phyloP scores from a whole-genome alignment of 2,329 filamentous ascomycete species.

The Aspergillus ochraceus region DNA sequence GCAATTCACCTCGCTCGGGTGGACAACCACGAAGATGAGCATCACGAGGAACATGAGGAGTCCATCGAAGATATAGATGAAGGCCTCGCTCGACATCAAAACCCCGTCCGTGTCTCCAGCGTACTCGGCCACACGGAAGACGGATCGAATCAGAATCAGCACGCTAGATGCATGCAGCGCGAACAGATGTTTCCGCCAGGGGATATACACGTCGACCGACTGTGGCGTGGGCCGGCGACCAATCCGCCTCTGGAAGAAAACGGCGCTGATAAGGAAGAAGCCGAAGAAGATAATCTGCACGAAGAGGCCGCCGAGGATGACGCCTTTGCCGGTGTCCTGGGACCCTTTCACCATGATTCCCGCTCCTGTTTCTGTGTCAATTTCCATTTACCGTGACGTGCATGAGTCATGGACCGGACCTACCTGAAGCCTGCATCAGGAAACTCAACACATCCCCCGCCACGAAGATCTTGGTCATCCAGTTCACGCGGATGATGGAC shows the following conservation, averaged over 20 bases:
- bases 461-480: slow-evolving; percentile 32
- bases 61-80: slow-evolving; percentile 33
- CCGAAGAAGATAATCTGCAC: slow-evolving; percentile 34
- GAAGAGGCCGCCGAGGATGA: slow-evolving; percentile 30
- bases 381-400: neutral
- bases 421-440: slow-evolving; percentile 31
- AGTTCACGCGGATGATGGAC: slow-evolving; percentile 22
- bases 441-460: slow-evolving; percentile 31
- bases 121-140: slow-evolving; percentile 32
- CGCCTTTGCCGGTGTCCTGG: slow-evolving; percentile 20
- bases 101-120: slow-evolving; percentile 26
- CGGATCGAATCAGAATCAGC: slow-evolving; percentile 29
- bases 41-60: slow-evolving; percentile 29
- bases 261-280: slow-evolving; percentile 26
- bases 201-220: slow-evolving; percentile 16
- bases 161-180: slow-evolving; percentile 24
- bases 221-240: slow-evolving; percentile 26
- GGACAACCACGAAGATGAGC: slow-evolving; percentile 22
- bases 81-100: slow-evolving; percentile 28
- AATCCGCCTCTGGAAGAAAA: slow-evolving; percentile 30
- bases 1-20: slow-evolving; percentile 27
- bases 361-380: slow-evolving; percentile 9
- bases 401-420: neutral
- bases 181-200: slow-evolving; percentile 41
- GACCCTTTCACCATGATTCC: slow-evolving; percentile 23